Percentiles rank a stretch among this genome's conserved stretches.
phyloP scores from a whole-genome alignment of 176 grass and related monocot genomes.

The Lolium rigidum region DNA sequence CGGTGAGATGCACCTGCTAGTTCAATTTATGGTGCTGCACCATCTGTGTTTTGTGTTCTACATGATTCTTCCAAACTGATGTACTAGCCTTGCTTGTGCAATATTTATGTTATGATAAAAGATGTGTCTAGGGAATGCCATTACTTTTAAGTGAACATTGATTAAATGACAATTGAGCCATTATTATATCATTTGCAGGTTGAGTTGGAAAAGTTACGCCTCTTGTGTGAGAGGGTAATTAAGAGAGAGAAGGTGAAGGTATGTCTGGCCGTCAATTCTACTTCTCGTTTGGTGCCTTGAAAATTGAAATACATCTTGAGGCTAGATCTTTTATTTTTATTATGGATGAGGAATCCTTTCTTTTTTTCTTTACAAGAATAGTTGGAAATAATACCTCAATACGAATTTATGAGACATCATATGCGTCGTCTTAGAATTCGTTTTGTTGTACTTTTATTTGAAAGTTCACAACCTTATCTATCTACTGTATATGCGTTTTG shows the following conservation, averaged over 20 bases:
- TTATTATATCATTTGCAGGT: constrained; percentile 63
- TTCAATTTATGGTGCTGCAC: constrained; percentile 12
- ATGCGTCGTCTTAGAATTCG: constrained; percentile 1
- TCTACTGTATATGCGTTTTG: background rate
- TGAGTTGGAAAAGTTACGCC: constrained; percentile 90
- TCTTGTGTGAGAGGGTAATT: constrained; percentile 97
- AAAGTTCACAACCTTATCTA: constrained; percentile 17
- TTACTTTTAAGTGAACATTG: constrained; percentile 31
- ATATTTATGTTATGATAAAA: constrained; percentile 25
- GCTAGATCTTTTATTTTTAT: constrained; percentile 20
- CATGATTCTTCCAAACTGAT: constrained; percentile 4
- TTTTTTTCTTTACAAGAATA: constrained; percentile 23
- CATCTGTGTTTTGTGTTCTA: background rate
- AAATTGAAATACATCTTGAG: constrained; percentile 34
- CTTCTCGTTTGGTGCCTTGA: constrained; percentile 29
- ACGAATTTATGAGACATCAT: background rate
- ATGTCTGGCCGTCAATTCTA: constrained; percentile 26
- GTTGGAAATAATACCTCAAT: constrained; percentile 30
- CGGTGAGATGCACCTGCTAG: constrained; percentile 1
- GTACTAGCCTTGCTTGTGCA: background rate
- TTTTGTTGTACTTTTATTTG: background rate
- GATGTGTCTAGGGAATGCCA: background rate
- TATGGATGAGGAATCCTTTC: constrained; percentile 10
- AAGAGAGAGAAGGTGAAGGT: constrained; percentile 99
- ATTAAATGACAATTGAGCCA: constrained; percentile 31